Percentiles rank a stretch among this genome's conserved stretches.
phyloP scores from a whole-genome alignment of 805 yeast species.

The Saccharomycopsis lassenensis region DNA sequence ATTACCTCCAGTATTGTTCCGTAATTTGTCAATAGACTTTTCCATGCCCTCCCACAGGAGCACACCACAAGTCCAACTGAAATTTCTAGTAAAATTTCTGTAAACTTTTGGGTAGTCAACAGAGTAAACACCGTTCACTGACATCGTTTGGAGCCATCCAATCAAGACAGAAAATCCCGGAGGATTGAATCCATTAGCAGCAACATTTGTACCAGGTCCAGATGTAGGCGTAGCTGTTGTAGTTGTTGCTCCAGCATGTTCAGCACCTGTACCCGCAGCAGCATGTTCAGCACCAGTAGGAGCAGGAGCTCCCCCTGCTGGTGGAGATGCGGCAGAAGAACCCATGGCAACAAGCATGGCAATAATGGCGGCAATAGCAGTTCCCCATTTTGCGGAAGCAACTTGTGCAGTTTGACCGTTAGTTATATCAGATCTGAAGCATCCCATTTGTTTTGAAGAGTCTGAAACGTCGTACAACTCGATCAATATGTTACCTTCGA shows the following conservation, averaged over 20 bases:
- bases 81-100: constrained; percentile 22
- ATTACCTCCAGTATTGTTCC: constrained; percentile 24
- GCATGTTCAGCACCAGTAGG: constrained; percentile 17
- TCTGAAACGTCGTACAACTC: constrained; percentile 11
- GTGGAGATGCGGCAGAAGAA: constrained; percentile 14
- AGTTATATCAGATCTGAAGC: constrained; percentile 20
- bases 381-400: constrained; percentile 20
- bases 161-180: constrained; percentile 23
- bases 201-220: constrained; percentile 17
- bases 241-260: constrained; percentile 15
- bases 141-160: constrained; percentile 23
- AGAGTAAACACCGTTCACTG: constrained; percentile 24
- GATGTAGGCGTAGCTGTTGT: constrained; percentile 16
- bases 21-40: constrained; percentile 22
- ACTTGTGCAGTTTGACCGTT: constrained; percentile 25
- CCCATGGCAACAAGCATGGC: constrained; percentile 20
- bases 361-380: constrained; percentile 24
- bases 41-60: constrained; percentile 24
- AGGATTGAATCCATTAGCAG: constrained; percentile 19
- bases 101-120: constrained; percentile 24
- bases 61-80: constrained; percentile 25
- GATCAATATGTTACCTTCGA: constrained; percentile 23
- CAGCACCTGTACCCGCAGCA: constrained; percentile 13
- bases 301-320: constrained; percentile 10
- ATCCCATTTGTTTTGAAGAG: constrained; percentile 8